phyloP scores from a whole-genome alignment of 371 early-diverging fungal species.

The Rhizopus arrhizus region DNA sequence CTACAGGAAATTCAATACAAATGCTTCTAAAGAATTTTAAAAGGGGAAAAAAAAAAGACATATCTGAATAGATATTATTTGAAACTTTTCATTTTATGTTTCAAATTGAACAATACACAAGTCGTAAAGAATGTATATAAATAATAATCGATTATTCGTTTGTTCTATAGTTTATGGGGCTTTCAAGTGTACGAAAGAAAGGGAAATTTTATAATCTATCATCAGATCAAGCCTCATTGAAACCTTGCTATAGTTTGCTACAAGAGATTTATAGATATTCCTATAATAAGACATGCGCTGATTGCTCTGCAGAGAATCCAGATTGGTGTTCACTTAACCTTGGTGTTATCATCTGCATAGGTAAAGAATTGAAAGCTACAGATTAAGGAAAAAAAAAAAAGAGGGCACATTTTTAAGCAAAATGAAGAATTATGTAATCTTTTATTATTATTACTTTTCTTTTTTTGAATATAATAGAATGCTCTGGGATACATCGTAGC shows the following conservation, averaged over 20 bases:
- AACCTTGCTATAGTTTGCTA: slow-evolving; percentile 20
- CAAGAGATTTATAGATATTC: slow-evolving; percentile 45
- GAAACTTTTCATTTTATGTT: too few species aligned
- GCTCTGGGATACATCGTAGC: slow-evolving; percentile 94
- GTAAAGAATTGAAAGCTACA: slow-evolving; percentile 21
- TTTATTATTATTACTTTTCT: too few species aligned
- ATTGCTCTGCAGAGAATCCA: slow-evolving; percentile 80
- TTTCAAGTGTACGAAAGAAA: neutral
- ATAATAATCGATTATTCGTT: too few species aligned
- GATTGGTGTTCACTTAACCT: slow-evolving; percentile 93
- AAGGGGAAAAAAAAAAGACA: neutral
- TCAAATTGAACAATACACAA: neutral
- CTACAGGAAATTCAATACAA: too few species aligned
- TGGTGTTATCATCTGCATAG: slow-evolving; percentile 91
- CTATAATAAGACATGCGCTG: slow-evolving; percentile 76
- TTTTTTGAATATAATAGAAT: slow-evolving; percentile 51
- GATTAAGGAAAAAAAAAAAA: too few species aligned
- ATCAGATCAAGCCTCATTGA: neutral
- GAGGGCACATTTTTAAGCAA: too few species aligned
- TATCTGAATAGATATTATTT: too few species aligned
- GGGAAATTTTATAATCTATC: neutral
- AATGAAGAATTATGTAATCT: too few species aligned
- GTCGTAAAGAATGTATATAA: neutral
- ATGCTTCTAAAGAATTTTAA: too few species aligned
- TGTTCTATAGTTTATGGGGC: too few species aligned